Base-by-base conservation (phyloP, 2,329 filamentous ascomycete genomes). In the Cercospora berteroae region DNA sequence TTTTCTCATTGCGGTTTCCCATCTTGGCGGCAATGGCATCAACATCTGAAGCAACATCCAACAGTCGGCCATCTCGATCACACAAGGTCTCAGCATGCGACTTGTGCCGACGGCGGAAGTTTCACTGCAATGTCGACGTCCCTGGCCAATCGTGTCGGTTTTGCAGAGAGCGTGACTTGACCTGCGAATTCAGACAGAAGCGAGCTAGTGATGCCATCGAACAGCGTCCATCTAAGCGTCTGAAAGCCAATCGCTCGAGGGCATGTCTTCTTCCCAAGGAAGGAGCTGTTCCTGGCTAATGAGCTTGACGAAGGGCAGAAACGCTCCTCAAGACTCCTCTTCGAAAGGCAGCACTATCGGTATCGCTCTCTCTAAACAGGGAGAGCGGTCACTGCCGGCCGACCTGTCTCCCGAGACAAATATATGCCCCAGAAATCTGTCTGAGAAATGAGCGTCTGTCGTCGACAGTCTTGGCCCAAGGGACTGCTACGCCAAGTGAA, bases 71-170 rank as follows among this genome's bases (percentile, higher is more conserved):
- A 20, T 81, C 81, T 68, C 79, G 80, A 48, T 81, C 79, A 27
- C 61, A 63, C 61, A 63, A 63, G n/a, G 50, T 63, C 1, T 50
- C 61, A 16, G 61, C 61, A 16, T 63, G 61, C 25, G 48, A 56
- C 25, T 27, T 57, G 18, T 63, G 61, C 33, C 61, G 48, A 6
- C 44, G 25, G 31, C 76, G 80, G 29, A 82, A 81, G 65, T 79
- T 80, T 31, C 76, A 79, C 39, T 81, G 80, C 74, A 77, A 79
- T 36, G 78, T 81, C 58, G 78, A 80, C 48, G 75, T 79, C n/a
- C 74, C 77, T 5, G 77, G 76, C 52, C 75, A 78, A 62, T 74
- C 78, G 63, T 81, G 80, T 71, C 71, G 80, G 1, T 78, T 78
- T 23, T 81, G 80, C 72, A 75, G 78, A 23, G 77, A 80, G 67